phyloP scores from a whole-genome alignment of 345 rosid genomes.

The Populus nigra region DNA sequence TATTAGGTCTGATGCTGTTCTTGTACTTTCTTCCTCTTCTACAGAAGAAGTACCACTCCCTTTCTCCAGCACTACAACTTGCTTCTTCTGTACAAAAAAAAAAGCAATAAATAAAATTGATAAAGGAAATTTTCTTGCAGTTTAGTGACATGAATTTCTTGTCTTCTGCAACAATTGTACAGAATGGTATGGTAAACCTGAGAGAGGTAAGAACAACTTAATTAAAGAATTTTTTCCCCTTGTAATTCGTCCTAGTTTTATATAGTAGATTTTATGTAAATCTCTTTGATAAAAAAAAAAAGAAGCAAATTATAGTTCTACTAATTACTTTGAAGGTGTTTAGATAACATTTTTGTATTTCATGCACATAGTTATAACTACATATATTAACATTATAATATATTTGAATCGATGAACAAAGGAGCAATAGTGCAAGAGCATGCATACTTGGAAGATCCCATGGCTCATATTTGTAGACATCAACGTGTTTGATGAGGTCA shows the following conservation, averaged over 20 bases:
- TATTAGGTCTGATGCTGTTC: slow-evolving; percentile 51
- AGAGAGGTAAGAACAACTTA: neutral
- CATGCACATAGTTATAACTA: neutral
- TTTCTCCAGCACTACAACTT: slow-evolving; percentile 26
- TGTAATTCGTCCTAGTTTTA: no score
- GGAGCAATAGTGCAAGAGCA: neutral
- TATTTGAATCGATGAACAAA: neutral
- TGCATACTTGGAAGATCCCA: slow-evolving; percentile 56
- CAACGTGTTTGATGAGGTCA: slow-evolving; percentile 45
- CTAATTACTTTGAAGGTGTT: neutral
- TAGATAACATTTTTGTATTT: neutral
- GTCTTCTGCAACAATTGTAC: neutral
- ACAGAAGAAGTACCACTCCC: slow-evolving; percentile 53
- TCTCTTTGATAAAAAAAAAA: no score
- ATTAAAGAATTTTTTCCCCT: neutral
- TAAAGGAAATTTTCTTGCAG: neutral
- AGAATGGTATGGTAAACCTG: neutral
- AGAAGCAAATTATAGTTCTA: neutral
- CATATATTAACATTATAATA: neutral
- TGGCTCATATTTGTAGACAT: slow-evolving; percentile 52
- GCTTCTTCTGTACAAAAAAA: slow-evolving; percentile 9
- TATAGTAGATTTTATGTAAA: neutral
- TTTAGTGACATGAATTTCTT: neutral
- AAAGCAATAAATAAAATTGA: neutral
- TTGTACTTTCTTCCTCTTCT: slow-evolving; percentile 50